Conservation (phyloP, 441 rosid genomes). For the Erodium texanum region DNA sequence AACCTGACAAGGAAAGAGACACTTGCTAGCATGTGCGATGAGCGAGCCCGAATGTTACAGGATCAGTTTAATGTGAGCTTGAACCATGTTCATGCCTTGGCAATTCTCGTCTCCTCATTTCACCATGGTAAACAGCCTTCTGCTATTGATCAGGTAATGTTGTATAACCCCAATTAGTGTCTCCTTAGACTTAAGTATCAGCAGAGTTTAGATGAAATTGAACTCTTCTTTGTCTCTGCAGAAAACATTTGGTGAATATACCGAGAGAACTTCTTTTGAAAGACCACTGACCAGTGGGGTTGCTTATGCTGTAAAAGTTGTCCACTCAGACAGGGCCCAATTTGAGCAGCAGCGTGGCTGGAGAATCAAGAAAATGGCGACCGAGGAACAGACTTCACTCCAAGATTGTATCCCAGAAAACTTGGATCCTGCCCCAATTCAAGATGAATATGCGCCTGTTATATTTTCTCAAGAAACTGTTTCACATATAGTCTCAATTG, state of each 20-base stretch:
- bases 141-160: conserved; percentile 83
- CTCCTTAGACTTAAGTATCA: not conserved
- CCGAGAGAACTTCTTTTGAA: conserved; percentile 93
- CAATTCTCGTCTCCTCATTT: conserved; percentile 90
- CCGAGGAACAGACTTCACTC: conserved; percentile 75
- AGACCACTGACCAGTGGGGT: conserved; percentile 99
- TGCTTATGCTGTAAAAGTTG: conserved; percentile 92
- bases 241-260: conserved; percentile 84
- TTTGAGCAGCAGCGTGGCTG: conserved; percentile 75
- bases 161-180: not conserved
- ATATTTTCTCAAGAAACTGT: conserved; percentile 95
- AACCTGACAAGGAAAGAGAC: conserved; percentile 50
- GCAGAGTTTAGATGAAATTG: not conserved
- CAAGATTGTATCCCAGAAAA: conserved; percentile 77
- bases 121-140: conserved; percentile 94
- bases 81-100: conserved; percentile 96
- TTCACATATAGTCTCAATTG: conserved; percentile 86
- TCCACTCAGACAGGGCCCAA: conserved; percentile 65
- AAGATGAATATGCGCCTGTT: conserved; percentile 94
- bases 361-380: conserved; percentile 87
- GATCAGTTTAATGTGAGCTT: conserved; percentile 98
- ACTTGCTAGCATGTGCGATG: conserved; percentile 86
- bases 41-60: conserved; percentile 92
- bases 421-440: conserved; percentile 77
- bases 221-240: conserved; percentile 23